Percentiles rank a stretch among this genome's conserved stretches.
Conservation (phyloP, 768 basidiomycete genomes). For the Leccinum fibrillosum region DNA sequence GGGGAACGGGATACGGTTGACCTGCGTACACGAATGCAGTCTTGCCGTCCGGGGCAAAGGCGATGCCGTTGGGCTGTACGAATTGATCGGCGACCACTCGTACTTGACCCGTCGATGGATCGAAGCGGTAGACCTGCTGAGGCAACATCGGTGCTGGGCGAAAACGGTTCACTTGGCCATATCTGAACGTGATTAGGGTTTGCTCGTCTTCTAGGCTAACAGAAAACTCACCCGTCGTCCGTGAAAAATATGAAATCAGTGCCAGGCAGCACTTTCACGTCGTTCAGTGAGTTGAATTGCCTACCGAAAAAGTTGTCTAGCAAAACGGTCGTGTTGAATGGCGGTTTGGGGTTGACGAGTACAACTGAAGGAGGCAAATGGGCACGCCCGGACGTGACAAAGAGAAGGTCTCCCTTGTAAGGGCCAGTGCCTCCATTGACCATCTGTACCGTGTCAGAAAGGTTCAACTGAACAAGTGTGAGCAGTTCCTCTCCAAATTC, state of each 20-base stretch:
- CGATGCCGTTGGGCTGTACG: slow-evolving; percentile 13
- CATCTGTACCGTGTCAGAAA: slow-evolving; percentile 61
- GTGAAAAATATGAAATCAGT: slow-evolving; percentile 74
- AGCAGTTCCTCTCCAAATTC: neutral
- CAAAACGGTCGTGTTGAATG: slow-evolving; percentile 55
- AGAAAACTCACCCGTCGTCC: slow-evolving; percentile 46
- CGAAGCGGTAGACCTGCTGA: slow-evolving; percentile 27
- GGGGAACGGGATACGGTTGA: neutral
- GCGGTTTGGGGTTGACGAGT: slow-evolving; percentile 59
- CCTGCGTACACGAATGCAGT: neutral
- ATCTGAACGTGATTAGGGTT: slow-evolving; percentile 35
- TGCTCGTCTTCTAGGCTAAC: neutral
- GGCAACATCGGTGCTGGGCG: slow-evolving; percentile 56
- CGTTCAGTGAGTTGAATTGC: slow-evolving; percentile 81
- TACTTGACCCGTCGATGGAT: slow-evolving; percentile 60
- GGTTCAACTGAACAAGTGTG: slow-evolving; percentile 44
- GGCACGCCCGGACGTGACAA: slow-evolving; percentile 66
- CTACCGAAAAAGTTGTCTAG: slow-evolving; percentile 78
- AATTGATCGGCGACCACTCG: slow-evolving; percentile 78
- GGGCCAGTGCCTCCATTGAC: slow-evolving; percentile 69
- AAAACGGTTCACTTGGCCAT: slow-evolving; percentile 64
- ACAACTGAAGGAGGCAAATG: slow-evolving; percentile 58
- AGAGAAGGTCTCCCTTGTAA: slow-evolving; percentile 53
- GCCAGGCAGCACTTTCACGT: slow-evolving; percentile 67
- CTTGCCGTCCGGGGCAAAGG: neutral